Evolutionary conservation across 2,329 filamentous ascomycete species (phyloP).

Genomic region (Calonectria hawksworthii): DNA sequence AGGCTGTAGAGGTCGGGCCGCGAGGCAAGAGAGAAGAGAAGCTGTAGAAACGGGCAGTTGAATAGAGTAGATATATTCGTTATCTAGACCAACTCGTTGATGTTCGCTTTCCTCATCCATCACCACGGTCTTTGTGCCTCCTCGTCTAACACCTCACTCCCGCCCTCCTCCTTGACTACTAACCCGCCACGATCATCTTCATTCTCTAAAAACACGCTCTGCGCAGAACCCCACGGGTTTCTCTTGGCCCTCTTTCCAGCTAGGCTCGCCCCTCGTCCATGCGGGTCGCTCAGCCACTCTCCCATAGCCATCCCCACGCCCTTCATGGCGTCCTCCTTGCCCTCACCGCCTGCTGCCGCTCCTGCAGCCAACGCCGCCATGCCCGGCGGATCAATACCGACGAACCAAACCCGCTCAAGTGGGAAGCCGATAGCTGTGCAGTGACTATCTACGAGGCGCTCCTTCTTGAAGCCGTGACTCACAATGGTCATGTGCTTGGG

Average conservation of each 20-base stretch:
- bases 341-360: conserved; percentile 39
- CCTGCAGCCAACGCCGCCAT: conserved; percentile 48
- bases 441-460: conserved; percentile 74
- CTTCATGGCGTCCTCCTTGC: conserved; percentile 56
- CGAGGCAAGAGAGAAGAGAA: conserved; percentile 44
- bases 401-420: conserved; percentile 59
- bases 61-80: conserved; percentile 15
- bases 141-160: conserved; percentile 58
- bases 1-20: conserved; percentile 55
- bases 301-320: conserved; percentile 59
- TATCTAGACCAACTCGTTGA: background rate
- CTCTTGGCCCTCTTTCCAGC: conserved; percentile 63
- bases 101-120: background rate
- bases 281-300: conserved; percentile 67
- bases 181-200: conserved; percentile 55
- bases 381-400: conserved; percentile 76
- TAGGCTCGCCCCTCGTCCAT: conserved; percentile 61
- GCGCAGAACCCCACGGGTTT: conserved; percentile 63
- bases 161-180: conserved; percentile 47
- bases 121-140: conserved; percentile 57
- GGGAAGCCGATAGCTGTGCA: conserved; percentile 73
- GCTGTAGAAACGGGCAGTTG: conserved; percentile 45
- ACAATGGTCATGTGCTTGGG: conserved; percentile 73
- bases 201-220: conserved; percentile 59
- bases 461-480: conserved; percentile 78